These are phyloP conservation scores for Penicillium alfredii DNA, from an alignment of 495 filamentous ascomycete species.

Conservation along the genomic window DNA sequence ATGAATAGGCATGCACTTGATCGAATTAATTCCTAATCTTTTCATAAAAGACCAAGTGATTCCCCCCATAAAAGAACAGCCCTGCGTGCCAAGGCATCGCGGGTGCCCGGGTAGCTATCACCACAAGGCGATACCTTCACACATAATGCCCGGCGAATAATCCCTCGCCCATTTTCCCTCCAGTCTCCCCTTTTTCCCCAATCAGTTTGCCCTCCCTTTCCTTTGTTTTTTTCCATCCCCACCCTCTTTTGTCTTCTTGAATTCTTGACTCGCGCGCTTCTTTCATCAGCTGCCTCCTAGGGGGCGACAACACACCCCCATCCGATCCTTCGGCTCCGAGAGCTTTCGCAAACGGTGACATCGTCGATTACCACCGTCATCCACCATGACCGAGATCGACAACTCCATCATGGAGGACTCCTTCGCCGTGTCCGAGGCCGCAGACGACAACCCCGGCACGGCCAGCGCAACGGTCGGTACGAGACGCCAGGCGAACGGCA, in stretches of 20 bases:
- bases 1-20: too few species aligned
- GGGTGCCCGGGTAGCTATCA: slow-evolving; percentile 32
- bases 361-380: slow-evolving; percentile 4
- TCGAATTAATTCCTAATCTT: too few species aligned
- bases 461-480: slow-evolving; percentile 52
- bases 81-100: too few species aligned
- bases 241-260: slow-evolving; percentile 13
- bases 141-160: slow-evolving; percentile 14
- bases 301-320: slow-evolving; percentile 12
- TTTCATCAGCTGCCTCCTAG: slow-evolving; percentile 17
- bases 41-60: too few species aligned
- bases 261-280: too few species aligned
- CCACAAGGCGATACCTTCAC: slow-evolving; percentile 11
- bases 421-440: slow-evolving; percentile 37
- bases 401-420: slow-evolving; percentile 41
- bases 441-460: slow-evolving; percentile 42
- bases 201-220: too few species aligned
- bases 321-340: slow-evolving; percentile 6
- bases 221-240: slow-evolving; percentile 8
- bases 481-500: slow-evolving; percentile 59
- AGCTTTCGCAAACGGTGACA: slow-evolving; percentile 7
- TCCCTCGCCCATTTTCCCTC: slow-evolving; percentile 14
- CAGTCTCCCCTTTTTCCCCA: slow-evolving; percentile 18
- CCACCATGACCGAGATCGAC: slow-evolving; percentile 39
- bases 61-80: too few species aligned